Base-by-base conservation (phyloP, 2,329 filamentous ascomycete genomes). In the Verruconis gallopava region DNA sequence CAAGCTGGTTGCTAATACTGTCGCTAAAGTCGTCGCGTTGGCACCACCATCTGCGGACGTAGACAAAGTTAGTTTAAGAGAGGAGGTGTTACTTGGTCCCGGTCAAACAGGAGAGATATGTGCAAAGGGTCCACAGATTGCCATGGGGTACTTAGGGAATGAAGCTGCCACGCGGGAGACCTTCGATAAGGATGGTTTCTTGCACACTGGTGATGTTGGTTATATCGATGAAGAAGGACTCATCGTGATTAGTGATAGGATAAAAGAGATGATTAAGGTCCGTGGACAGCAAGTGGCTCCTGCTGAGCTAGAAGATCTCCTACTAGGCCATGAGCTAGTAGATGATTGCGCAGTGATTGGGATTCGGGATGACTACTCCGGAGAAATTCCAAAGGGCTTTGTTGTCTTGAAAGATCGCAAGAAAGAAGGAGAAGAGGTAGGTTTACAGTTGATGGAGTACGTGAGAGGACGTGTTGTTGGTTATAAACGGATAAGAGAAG, bases 401-500 rank as follows among this genome's bases (percentile, higher is more conserved):
- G 50, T 60, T 2, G 40, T 42, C 6, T 11, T 39, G 15, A 42
- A 42, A 25, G 14, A 33, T 17, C 13, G 40, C 5, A 36, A 19
- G 33, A 9, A 11, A 17, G 33, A 36, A 15, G 33, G 33, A 9
- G 15, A 20, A 50, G 30, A 38, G 48, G 21, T 51, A 55, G 25
- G 50, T 47, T 42, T 46, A 60, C 5, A 65, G 65, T 1, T 53
- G 54, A 35, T 66, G 71, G 49, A 75, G 77, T 55, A 76, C 85
- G 4, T 67, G 73, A 53, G 68, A 74, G 38, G 76, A 75, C 58
- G 81, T 84, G 56, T 76, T 79, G 1, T 66, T 72, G 14, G 73
- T 82, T 55, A 83, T 83, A 62, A 77, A 73, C 67, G 64, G 83
- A 45, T 73, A 71, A 52, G 78, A 43, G 71, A 78, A 42, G 69